A percentile compares a stretch with the other conserved stretches of the same genome.
Conservation (phyloP, 2,329 filamentous ascomycete species). For the Ophiostoma angusticollis region DNA sequence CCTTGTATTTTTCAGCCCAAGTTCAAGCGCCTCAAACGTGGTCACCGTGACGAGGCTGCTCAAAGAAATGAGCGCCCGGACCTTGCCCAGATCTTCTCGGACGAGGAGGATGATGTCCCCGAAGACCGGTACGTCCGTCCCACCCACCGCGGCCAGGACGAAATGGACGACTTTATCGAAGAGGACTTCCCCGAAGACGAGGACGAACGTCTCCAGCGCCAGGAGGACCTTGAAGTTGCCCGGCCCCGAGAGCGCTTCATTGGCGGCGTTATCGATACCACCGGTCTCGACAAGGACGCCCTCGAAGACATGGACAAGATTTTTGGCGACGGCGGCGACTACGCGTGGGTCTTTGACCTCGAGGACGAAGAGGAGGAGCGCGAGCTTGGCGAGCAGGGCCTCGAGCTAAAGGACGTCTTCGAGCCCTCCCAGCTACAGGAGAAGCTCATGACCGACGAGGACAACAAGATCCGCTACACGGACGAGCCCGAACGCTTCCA, state of each 20-base stretch:
- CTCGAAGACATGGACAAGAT: slow-evolving; percentile 93
- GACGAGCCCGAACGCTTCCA: slow-evolving; percentile 95
- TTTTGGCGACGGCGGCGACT: slow-evolving; percentile 91
- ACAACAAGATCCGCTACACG: slow-evolving; percentile 74
- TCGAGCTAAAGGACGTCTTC: slow-evolving; percentile 95
- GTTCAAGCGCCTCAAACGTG: slow-evolving; percentile 92
- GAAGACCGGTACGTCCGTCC: slow-evolving; percentile 41
- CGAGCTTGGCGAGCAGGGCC: slow-evolving; percentile 64
- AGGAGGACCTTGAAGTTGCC: slow-evolving; percentile 81
- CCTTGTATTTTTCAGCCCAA: slow-evolving; percentile 67
- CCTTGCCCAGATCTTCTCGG: slow-evolving; percentile 87
- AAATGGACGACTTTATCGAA: slow-evolving; percentile 94
- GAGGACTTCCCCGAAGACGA: slow-evolving; percentile 88
- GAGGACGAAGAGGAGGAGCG: slow-evolving; percentile 78
- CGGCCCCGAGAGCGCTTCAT: slow-evolving; percentile 62
- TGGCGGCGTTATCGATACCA: slow-evolving; percentile 59
- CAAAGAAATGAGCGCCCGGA: slow-evolving; percentile 53
- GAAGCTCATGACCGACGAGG: slow-evolving; percentile 88
- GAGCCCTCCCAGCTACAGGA: slow-evolving; percentile 91
- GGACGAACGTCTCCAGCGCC: slow-evolving; percentile 58
- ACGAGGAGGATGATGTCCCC: slow-evolving; percentile 69
- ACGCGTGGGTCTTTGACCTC: slow-evolving; percentile 82
- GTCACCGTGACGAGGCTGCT: slow-evolving; percentile 63
- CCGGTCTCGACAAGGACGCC: slow-evolving; percentile 80
- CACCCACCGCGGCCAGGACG: slow-evolving; percentile 52